Conservation (phyloP, 768 basidiomycete genomes). For the Amanita rubescens region DNA sequence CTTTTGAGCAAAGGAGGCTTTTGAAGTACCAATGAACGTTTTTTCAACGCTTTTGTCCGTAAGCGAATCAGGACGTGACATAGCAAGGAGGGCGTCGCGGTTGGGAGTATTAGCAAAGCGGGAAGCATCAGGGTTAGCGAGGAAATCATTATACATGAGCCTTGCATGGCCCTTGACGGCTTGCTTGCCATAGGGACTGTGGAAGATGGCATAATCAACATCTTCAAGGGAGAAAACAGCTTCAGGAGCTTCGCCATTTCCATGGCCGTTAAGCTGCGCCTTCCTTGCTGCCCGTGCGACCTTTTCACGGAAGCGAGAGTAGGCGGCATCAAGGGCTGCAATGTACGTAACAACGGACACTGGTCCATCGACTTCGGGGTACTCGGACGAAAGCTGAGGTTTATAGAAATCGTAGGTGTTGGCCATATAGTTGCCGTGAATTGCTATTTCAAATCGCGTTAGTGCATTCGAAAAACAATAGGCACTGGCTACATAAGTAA, state of each 20-base stretch:
- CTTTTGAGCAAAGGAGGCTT: constrained; percentile 64
- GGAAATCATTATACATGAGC: constrained; percentile 88
- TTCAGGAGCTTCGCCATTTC: constrained; percentile 33
- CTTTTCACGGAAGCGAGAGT: constrained; percentile 80
- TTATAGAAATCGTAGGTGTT: constrained; percentile 99
- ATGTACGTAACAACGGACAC: constrained; percentile 94
- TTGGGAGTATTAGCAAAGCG: constrained; percentile 64
- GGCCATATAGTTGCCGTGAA: constrained; percentile 95
- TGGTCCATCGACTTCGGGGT: constrained; percentile 96
- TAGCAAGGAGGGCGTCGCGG: constrained; percentile 60
- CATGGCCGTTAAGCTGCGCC: constrained; percentile 28
- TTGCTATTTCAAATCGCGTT: constrained; percentile 44
- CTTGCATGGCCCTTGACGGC: constrained; percentile 96
- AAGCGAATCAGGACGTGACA: constrained; percentile 66
- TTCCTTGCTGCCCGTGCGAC: constrained; percentile 56
- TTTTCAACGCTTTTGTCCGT: constrained; percentile 96
- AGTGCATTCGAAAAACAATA: constrained; percentile 3
- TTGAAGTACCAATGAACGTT: constrained; percentile 78
- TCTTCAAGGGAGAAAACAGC: constrained; percentile 66
- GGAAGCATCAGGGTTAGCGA: constrained; percentile 62
- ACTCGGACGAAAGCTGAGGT: constrained; percentile 90
- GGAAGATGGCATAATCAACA: constrained; percentile 93
- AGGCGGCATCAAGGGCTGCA: constrained; percentile 86
- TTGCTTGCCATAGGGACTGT: constrained; percentile 98
- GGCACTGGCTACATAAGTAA: constrained; percentile 13